A percentile compares a stretch with the other conserved stretches of the same genome.
Evolutionary conservation across 2,329 filamentous ascomycete species (phyloP).

Genomic region (Penicillium sp.): DNA sequence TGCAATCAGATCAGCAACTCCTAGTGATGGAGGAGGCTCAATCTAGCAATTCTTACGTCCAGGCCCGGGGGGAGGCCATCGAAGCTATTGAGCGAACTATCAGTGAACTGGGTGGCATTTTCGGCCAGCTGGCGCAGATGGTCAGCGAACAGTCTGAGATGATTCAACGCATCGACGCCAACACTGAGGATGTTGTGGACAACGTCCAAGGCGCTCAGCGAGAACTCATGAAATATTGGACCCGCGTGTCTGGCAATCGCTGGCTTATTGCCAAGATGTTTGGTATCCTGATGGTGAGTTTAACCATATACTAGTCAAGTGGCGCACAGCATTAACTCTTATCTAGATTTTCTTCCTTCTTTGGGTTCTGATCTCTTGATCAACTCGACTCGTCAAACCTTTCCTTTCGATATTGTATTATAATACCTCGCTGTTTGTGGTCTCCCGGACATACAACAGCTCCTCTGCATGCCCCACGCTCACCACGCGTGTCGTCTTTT

Average conservation of each 20-base stretch:
- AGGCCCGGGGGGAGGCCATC: constrained; percentile 92
- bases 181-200: constrained; percentile 96
- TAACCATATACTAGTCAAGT: not conserved
- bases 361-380: constrained; percentile 68
- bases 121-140: constrained; percentile 94
- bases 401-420: constrained; percentile 39
- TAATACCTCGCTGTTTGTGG: constrained; percentile 35
- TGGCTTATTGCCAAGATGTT: constrained; percentile 88
- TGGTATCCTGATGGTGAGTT: constrained; percentile 76
- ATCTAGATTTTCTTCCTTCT: constrained; percentile 76
- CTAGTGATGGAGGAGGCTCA: constrained; percentile 93
- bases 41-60: constrained; percentile 84
- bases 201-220: constrained; percentile 97
- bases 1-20: constrained; percentile 81
- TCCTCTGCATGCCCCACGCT: constrained; percentile 26
- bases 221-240: constrained; percentile 97
- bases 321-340: constrained; percentile 10
- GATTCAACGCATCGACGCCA: constrained; percentile 96
- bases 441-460: constrained; percentile 29
- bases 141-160: constrained; percentile 97
- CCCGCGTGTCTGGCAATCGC: constrained; percentile 87
- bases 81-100: constrained; percentile 97
- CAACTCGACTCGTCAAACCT: constrained; percentile 26
- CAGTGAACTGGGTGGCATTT: constrained; percentile 86
- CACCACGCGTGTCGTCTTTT: constrained; percentile 26